These are phyloP conservation scores for Ophiocordyceps camponoti-saundersi DNA, from an alignment of 2,329 filamentous ascomycete species.

Conservation along the genomic window DNA sequence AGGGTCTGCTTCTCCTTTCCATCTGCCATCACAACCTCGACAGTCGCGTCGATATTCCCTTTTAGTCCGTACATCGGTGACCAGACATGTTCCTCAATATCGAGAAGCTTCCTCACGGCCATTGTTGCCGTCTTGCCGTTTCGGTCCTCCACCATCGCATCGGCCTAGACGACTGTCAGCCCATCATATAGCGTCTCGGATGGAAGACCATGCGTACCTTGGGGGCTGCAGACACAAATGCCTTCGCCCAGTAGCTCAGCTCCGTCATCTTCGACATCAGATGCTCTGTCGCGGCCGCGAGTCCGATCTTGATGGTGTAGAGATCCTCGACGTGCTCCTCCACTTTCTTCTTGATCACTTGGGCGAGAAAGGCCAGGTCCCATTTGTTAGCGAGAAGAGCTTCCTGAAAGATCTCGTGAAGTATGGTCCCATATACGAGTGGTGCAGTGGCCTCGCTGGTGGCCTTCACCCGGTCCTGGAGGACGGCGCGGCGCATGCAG, in stretches of 20 bases:
- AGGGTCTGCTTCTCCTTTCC: slow-evolving; percentile 48
- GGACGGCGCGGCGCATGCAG: slow-evolving; percentile 75
- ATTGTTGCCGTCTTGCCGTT: slow-evolving; percentile 62
- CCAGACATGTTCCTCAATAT: slow-evolving; percentile 97
- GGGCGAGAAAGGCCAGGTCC: slow-evolving; percentile 49
- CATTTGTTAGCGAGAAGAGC: slow-evolving; percentile 72
- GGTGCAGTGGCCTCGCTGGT: slow-evolving; percentile 65
- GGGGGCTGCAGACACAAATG: slow-evolving; percentile 60
- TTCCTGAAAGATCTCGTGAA: slow-evolving; percentile 92
- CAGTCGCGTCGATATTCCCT: slow-evolving; percentile 92
- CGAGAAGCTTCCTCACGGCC: slow-evolving; percentile 83
- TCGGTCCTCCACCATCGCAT: slow-evolving; percentile 63
- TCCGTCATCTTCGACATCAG: slow-evolving; percentile 70
- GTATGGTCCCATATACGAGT: slow-evolving; percentile 79
- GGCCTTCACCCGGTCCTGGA: slow-evolving; percentile 89
- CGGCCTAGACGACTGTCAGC: slow-evolving; percentile 27
- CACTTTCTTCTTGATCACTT: slow-evolving; percentile 52
- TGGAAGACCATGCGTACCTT: slow-evolving; percentile 26
- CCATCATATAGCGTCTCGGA: neutral
- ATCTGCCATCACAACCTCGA: slow-evolving; percentile 71
- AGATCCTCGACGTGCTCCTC: slow-evolving; percentile 72
- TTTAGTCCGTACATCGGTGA: slow-evolving; percentile 95
- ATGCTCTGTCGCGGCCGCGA: slow-evolving; percentile 59
- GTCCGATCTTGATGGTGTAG: slow-evolving; percentile 67
- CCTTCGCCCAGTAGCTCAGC: slow-evolving; percentile 64